Conservation (phyloP, 495 filamentous ascomycete genomes). For the Annulohypoxylon stygium region DNA sequence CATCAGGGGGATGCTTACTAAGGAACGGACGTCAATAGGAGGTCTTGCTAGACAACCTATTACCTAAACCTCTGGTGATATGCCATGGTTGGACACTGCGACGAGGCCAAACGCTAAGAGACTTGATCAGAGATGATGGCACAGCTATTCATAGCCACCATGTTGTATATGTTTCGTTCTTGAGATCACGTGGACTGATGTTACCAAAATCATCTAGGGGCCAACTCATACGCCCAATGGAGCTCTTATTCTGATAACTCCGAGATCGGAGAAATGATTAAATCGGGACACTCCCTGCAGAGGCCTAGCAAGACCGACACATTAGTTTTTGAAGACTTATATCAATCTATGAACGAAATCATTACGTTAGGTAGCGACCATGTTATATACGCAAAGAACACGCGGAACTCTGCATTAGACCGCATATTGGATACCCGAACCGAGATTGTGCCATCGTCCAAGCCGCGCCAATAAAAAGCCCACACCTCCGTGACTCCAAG, state of each 20-base stretch:
- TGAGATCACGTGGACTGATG: too few species aligned
- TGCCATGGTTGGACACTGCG: too few species aligned
- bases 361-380: conserved; percentile 42
- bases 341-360: conserved; percentile 44
- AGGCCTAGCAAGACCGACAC: not conserved
- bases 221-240: not conserved
- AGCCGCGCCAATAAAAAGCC: conserved; percentile 41
- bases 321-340: conserved; percentile 14
- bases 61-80: too few species aligned
- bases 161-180: too few species aligned
- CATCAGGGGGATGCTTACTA: too few species aligned
- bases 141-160: too few species aligned
- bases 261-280: not conserved
- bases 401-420: conserved; percentile 33
- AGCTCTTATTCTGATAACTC: not conserved
- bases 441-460: conserved; percentile 35
- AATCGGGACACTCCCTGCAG: not conserved
- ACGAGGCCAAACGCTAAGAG: too few species aligned
- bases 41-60: too few species aligned
- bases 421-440: conserved; percentile 36
- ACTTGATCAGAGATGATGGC: too few species aligned
- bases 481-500: conserved; percentile 46
- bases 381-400: conserved; percentile 44
- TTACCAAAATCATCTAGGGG: too few species aligned
- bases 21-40: too few species aligned